A percentile compares a stretch with the other conserved stretches of the same genome.
These are phyloP conservation scores for carrot (Daucus carota) DNA, from an alignment of 129 eudicot species.

Conservation along the genomic window DH1_v3.0 NC_030387.2:4573501-4574000, in stretches of 20 bases:
- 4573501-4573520: slow-evolving; percentile 61
- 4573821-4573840: slow-evolving; percentile 34
- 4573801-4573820: background rate
- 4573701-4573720: slow-evolving; percentile 67
- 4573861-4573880: slow-evolving; percentile 39
- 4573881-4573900: slow-evolving; percentile 58
- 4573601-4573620: background rate
- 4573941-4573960: slow-evolving; percentile 44
- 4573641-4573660: slow-evolving; percentile 55
- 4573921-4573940: slow-evolving; percentile 18
- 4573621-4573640: background rate
- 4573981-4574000: too few relatives aligned
- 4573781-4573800: slow-evolving; percentile 50
- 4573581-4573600: background rate
- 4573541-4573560: background rate
- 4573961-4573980: background rate
- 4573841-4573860: slow-evolving; percentile 24
- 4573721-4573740: slow-evolving; percentile 25
- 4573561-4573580: background rate
- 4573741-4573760: slow-evolving; percentile 7
- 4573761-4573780: slow-evolving; percentile 29
- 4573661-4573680: slow-evolving; percentile 45
- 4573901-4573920: slow-evolving; percentile 13
- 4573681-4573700: slow-evolving; percentile 56
- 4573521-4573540: slow-evolving; percentile 54